Conservation (phyloP, 768 basidiomycete genomes). For the Boletus pseudo-olivaceus region DNA sequence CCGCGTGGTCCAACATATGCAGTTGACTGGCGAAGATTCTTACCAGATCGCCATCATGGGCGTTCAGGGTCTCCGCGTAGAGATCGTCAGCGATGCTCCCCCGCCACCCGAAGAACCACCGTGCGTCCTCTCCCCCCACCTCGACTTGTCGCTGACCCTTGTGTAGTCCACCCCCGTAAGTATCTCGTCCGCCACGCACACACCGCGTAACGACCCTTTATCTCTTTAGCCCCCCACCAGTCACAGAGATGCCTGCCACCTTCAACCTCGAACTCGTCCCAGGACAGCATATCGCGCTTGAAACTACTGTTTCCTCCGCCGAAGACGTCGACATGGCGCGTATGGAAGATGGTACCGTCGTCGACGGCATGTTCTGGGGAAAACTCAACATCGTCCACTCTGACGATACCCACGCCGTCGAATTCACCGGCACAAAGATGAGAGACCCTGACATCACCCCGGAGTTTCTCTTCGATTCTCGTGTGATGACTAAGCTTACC, state of each 20-base stretch:
- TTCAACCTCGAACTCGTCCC: conserved; percentile 80
- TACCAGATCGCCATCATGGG: conserved; percentile 87
- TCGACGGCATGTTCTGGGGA: conserved; percentile 86
- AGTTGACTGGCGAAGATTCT: conserved; percentile 84
- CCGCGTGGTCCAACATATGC: conserved; percentile 21
- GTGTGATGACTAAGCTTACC: conserved; percentile 73
- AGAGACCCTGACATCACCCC: conserved; percentile 59
- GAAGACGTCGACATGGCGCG: conserved; percentile 88
- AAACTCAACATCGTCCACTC: conserved; percentile 80
- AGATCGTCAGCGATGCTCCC: conserved; percentile 81
- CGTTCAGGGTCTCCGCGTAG: conserved; percentile 77
- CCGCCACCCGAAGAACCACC: conserved; percentile 83
- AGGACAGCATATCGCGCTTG: conserved; percentile 76
- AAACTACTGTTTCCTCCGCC: conserved; percentile 71
- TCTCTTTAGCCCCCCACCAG: conserved; percentile 53
- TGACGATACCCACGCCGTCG: conserved; percentile 74
- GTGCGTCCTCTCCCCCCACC: conserved; percentile 37
- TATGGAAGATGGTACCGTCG: conserved; percentile 85
- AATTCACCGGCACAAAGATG: conserved; percentile 78
- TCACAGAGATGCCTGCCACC: conserved; percentile 82
- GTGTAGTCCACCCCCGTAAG: conserved; percentile 49
- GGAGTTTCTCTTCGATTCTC: conserved; percentile 72
- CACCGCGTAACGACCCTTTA: background rate
- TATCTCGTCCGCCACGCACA: conserved; percentile 18
- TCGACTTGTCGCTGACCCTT: conserved; percentile 8